A percentile compares a stretch with the other conserved stretches of the same genome.
These are phyloP conservation scores for Flueggea neowawraea DNA, from an alignment of 441 rosid species.

Conservation along the genomic window DNA sequence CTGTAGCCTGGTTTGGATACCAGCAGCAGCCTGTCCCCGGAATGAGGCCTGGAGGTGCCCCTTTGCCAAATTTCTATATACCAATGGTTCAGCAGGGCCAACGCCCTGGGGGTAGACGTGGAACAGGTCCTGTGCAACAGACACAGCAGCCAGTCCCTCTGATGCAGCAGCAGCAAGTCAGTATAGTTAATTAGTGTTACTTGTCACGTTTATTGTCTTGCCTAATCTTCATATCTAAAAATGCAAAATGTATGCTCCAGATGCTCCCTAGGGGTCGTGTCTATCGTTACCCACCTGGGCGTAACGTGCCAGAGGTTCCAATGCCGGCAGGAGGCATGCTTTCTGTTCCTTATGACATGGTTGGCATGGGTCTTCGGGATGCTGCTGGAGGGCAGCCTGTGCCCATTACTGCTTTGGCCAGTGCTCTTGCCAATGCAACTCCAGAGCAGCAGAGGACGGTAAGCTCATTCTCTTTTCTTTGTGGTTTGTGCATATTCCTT, in stretches of 20 bases:
- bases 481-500: background rate
- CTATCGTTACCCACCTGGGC: slow-evolving; percentile 59
- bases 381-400: slow-evolving; percentile 45
- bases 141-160: slow-evolving; percentile 60
- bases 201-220: background rate
- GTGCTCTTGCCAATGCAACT: slow-evolving; percentile 73
- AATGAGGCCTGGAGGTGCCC: slow-evolving; percentile 73
- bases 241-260: slow-evolving; percentile 12
- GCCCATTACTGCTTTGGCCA: slow-evolving; percentile 71
- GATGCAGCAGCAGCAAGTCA: slow-evolving; percentile 55
- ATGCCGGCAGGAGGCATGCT: slow-evolving; percentile 47
- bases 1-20: slow-evolving; percentile 60
- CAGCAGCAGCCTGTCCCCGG: slow-evolving; percentile 87
- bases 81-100: slow-evolving; percentile 49
- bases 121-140: slow-evolving; percentile 51
- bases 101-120: slow-evolving; percentile 68
- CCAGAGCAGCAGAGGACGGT: slow-evolving; percentile 89
- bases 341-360: slow-evolving; percentile 43
- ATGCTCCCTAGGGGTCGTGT: slow-evolving; percentile 65
- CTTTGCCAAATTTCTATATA: slow-evolving; percentile 69
- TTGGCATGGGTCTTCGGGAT: slow-evolving; percentile 34
- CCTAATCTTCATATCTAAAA: too few relatives aligned
- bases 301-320: slow-evolving; percentile 42
- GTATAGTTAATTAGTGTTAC: background rate
- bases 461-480: slow-evolving; percentile 5